phyloP scores from a whole-genome alignment of 2,329 filamentous ascomycete species.

The Diplodia seriata region DNA sequence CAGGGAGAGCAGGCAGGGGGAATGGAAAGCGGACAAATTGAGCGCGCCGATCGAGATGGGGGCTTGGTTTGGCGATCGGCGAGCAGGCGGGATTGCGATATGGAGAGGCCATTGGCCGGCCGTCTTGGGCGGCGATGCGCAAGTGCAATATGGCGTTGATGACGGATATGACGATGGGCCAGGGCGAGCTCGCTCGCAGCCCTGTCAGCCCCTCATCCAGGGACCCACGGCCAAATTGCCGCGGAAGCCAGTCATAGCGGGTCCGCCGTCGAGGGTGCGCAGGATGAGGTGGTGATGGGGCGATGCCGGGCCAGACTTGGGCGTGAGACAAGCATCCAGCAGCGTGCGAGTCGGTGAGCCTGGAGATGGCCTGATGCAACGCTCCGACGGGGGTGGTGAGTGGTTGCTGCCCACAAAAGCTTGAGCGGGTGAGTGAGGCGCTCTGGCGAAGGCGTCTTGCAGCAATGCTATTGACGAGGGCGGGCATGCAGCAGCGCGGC shows the following conservation, averaged over 20 bases:
- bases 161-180: slow-evolving; percentile 28
- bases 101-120: not conserved
- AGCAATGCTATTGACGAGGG: slow-evolving; percentile 28
- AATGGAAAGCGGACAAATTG: not conserved
- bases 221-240: not conserved
- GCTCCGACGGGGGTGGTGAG: not conserved
- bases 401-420: slow-evolving; percentile 20
- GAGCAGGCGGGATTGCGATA: not conserved
- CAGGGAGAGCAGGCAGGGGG: not conserved
- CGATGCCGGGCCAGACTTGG: slow-evolving; percentile 18
- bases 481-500: slow-evolving; percentile 27
- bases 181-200: slow-evolving; percentile 9
- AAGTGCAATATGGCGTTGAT: slow-evolving; percentile 9
- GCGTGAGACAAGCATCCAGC: slow-evolving; percentile 24
- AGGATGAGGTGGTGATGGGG: slow-evolving; percentile 22
- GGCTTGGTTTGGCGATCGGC: slow-evolving; percentile 18
- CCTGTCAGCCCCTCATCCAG: slow-evolving; percentile 17
- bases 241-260: not conserved
- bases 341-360: slow-evolving; percentile 23
- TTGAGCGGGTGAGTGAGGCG: slow-evolving; percentile 27
- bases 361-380: slow-evolving; percentile 24
- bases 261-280: no score
- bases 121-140: slow-evolving; percentile 13
- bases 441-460: slow-evolving; percentile 28
- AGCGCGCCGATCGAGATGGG: slow-evolving; percentile 21